A percentile compares a stretch with the other conserved stretches of the same genome.
phyloP scores from a whole-genome alignment of 1,284 basidiomycete genomes.

The Ustilago shanxiensis region DNA sequence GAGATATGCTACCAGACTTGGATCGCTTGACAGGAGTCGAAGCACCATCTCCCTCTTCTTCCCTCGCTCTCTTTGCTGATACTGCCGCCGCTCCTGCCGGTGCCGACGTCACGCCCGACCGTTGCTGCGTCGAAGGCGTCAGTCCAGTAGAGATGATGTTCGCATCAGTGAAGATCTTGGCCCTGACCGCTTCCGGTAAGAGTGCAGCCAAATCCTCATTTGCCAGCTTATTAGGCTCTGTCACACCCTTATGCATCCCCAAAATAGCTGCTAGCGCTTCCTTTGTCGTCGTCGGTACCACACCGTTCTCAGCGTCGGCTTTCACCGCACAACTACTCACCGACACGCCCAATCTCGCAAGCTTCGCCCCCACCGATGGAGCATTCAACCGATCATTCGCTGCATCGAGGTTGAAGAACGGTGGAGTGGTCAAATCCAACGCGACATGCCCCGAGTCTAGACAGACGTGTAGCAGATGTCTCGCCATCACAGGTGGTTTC shows the following conservation, averaged over 20 bases:
- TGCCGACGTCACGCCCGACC: too few relatives aligned
- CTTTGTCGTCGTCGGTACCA: slow-evolving; percentile 11
- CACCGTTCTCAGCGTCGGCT: background rate
- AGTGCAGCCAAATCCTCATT: slow-evolving; percentile 39
- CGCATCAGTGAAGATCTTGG: slow-evolving; percentile 37
- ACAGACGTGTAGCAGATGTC: slow-evolving; percentile 42
- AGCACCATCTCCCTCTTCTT: slow-evolving; percentile 16
- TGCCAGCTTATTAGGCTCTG: slow-evolving; percentile 36
- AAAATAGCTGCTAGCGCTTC: slow-evolving; percentile 37
- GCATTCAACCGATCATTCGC: slow-evolving; percentile 29
- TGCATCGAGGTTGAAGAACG: slow-evolving; percentile 34
- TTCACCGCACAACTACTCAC: slow-evolving; percentile 48
- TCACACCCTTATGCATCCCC: slow-evolving; percentile 39
- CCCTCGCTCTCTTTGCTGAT: slow-evolving; percentile 35
- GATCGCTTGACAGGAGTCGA: slow-evolving; percentile 39
- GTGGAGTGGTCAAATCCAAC: slow-evolving; percentile 29
- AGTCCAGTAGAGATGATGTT: slow-evolving; percentile 42
- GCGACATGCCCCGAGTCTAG: slow-evolving; percentile 26
- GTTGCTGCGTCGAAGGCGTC: slow-evolving; percentile 6
- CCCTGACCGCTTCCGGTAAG: slow-evolving; percentile 28
- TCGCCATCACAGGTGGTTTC: slow-evolving; percentile 36
- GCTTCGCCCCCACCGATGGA: slow-evolving; percentile 9
- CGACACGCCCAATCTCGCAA: slow-evolving; percentile 29
- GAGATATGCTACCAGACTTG: slow-evolving; percentile 45
- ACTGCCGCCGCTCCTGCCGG: background rate